Conservation (phyloP, 768 basidiomycete genomes). For the Coprinopsis strossmayeri region DNA sequence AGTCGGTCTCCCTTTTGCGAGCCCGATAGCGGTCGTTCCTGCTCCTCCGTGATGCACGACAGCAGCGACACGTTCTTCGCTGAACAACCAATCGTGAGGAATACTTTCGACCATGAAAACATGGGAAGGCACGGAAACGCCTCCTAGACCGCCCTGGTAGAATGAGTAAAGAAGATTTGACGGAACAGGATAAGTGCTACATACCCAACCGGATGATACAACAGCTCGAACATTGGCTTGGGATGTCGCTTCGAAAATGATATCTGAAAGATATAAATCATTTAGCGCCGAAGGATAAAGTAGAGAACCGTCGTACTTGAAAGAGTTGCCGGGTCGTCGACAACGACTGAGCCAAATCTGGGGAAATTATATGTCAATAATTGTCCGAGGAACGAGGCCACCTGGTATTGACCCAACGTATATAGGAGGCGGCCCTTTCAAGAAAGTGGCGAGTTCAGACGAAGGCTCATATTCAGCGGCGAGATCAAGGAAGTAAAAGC, state of each 20-base stretch:
- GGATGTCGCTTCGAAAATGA: constrained; percentile 51
- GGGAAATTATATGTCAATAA: not conserved
- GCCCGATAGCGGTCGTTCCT: constrained; percentile 58
- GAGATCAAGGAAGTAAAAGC: constrained; percentile 57
- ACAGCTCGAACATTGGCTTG: constrained; percentile 52
- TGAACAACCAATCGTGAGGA: constrained; percentile 67
- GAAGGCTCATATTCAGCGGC: constrained; percentile 42
- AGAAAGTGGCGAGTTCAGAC: constrained; percentile 39
- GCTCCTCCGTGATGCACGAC: constrained; percentile 65
- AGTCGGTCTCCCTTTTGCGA: constrained; percentile 53
- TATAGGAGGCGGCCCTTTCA: constrained; percentile 46
- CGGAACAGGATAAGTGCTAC: constrained; percentile 7
- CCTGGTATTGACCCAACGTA: constrained; percentile 54
- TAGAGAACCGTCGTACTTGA: too few species aligned
- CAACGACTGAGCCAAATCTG: constrained; percentile 58
- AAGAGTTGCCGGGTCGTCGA: constrained; percentile 46
- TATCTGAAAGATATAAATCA: constrained; percentile 25
- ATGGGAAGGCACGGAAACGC: constrained; percentile 39
- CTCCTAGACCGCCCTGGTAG: constrained; percentile 47
- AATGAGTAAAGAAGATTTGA: not conserved
- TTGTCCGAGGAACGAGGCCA: too few species aligned
- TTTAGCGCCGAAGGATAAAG: not conserved
- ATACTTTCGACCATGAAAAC: constrained; percentile 61
- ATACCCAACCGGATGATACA: constrained; percentile 58
- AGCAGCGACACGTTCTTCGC: constrained; percentile 43